These are phyloP conservation scores for Debaryomyces psychrophilus DNA, from an alignment of 1,139 yeast species.

Conservation along the genomic window DNA sequence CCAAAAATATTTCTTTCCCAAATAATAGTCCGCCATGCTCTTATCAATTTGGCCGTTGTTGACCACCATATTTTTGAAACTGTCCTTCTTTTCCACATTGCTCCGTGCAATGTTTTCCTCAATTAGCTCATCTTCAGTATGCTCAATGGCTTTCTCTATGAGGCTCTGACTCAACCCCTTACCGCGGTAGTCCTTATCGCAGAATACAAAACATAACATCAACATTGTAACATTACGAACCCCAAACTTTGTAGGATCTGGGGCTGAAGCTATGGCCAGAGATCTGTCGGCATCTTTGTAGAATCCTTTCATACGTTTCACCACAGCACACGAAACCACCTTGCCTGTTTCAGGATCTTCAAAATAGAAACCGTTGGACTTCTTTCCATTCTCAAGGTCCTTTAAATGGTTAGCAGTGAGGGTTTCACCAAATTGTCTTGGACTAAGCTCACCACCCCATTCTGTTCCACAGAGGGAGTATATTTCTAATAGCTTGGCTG, in stretches of 20 bases:
- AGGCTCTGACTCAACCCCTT: conserved; percentile 36
- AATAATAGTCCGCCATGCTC: conserved; percentile 37
- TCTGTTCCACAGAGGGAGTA: conserved; percentile 32
- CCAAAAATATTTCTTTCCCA: conserved; percentile 45
- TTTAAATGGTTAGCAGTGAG: conserved; percentile 21
- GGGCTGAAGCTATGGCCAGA: conserved; percentile 32
- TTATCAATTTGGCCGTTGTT: conserved; percentile 33
- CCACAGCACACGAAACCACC: conserved; percentile 31
- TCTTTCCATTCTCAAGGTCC: conserved; percentile 18
- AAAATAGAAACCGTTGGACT: conserved; percentile 30
- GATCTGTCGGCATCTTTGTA: conserved; percentile 36
- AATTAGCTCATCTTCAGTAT: conserved; percentile 36
- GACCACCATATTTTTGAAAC: conserved; percentile 37
- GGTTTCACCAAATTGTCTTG: conserved; percentile 30
- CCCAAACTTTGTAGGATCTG: conserved; percentile 40
- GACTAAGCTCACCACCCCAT: conserved; percentile 32
- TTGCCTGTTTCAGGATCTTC: conserved; percentile 30
- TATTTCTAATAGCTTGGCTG: conserved; percentile 29
- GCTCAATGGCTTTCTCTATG: conserved; percentile 32
- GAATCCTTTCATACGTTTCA: conserved; percentile 32
- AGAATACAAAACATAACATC: conserved; percentile 33
- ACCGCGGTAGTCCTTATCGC: conserved; percentile 29
- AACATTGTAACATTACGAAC: conserved; percentile 34
- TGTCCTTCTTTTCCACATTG: conserved; percentile 27
- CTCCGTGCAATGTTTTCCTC: conserved; percentile 27